Evolutionary conservation across 2,329 filamentous ascomycete genomes (phyloP), one percentile per base, ranked within the genome.

Genomic region (Xylariaceae sp.): DNA sequence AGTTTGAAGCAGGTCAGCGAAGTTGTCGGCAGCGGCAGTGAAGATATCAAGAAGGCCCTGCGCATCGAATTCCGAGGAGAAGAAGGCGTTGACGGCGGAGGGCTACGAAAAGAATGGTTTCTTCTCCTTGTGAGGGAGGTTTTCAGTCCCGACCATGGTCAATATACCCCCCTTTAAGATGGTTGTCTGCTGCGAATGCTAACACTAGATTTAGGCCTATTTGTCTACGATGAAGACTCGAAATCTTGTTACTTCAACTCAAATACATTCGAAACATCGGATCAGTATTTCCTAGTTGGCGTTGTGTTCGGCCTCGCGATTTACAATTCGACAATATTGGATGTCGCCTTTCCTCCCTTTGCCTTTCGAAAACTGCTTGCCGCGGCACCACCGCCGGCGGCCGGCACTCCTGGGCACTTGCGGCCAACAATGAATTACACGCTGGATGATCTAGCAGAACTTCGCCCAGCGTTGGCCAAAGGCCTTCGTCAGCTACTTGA

Each of bases 71-170:
- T 96, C 59, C 76, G 80, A 31, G 90, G 89, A 31, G 91, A 96
- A 69, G 91, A 96, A 68, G 91, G 91, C 5, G 84, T 96, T 44
- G 91, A 96, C 71, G 90, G 87, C 5, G 91, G 91, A 35, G 91
- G 91, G 0, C 75, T 95, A 48, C 83, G 90, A 49, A 96, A 96
- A 67, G 91, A 96, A 70, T 96, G 91, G 91, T 96, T 96, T 64
- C 71, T 96, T 44, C 78, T 96, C 51, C 78, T 96, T 18, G 85
- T 94, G 43, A 79, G 90, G 58, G 91, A 96, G 64, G 85, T 96
- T 31, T 96, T 96, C 69, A 90, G 95, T 61, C 90, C 90, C 3
- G 83, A 91, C 58, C 87, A 95, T 72, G 89, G 88, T 90, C 76
- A 61, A 83, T 71, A 35, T 47, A 32, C 33, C 44, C 19, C 45